Base-by-base conservation (phyloP, 441 rosid genomes). In the Erysimum pusillum region DNA sequence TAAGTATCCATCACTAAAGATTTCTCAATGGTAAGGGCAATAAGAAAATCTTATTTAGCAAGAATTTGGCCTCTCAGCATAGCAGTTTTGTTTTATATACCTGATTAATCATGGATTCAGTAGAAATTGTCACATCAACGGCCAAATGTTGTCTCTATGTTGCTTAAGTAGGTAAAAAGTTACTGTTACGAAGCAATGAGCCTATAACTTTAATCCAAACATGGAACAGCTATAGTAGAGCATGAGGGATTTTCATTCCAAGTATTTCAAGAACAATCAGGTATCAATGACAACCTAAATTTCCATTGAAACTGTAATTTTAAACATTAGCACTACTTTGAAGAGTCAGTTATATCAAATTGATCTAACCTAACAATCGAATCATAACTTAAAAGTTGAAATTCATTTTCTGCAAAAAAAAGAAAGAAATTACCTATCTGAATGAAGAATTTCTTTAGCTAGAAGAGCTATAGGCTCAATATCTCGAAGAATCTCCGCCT, bases 371-470 rank as follows among this genome's bases (percentile, higher is more conserved):
- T 34, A 64, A 20, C 22, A 53, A 2, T 32, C 7, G 15, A 54
- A 41, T 13, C 57, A 63, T 15, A 54, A 6, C 13, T 49, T 25
- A 25, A 25, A 25, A 25, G 28, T 25, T 34, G 25, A 22, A 42
- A 10, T 32, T 25, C 32, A 46, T 41, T 11, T 7, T 15, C 22
- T 31, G 14, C 5, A 14, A 35, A 58, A 2, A 65, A 45, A 7
- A 22, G 28, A 25, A 31, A 31, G 76, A 44, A 71, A 12, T 46
- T 44, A 92, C 97, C 89, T 83, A 71, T 79, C 78, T 0, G 98
- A 89, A 77, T 92, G 97, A 75, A 94, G 87, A 82, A 94, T 88
- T 32, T 87, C 91, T 81, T 88, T 90, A 11, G 87, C 51, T 25
- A 87, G 90, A 39, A 74, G 79, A 80, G 82, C 46, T 28, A 79